Percentiles rank a stretch among this genome's conserved stretches.
Conservation (phyloP, 148 eudicot genomes). For the Cornus kousa region DNA sequence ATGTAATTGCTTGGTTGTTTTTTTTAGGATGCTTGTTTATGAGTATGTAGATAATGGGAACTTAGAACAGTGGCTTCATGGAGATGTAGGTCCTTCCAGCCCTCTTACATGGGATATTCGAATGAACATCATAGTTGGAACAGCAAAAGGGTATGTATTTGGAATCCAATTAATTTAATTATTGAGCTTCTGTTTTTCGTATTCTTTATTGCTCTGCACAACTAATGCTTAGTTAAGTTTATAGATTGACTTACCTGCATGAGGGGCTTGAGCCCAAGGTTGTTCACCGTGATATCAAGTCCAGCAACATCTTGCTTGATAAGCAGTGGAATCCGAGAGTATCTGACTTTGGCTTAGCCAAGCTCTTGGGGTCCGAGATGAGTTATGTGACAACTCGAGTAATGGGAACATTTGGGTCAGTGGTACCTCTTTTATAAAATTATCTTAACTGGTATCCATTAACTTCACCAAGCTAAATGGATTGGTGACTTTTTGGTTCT, state of each 20-base stretch:
- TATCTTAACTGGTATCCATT: neutral
- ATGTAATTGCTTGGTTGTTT: slow-evolving; percentile 10
- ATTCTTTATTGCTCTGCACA: neutral
- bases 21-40: slow-evolving; percentile 80
- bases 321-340: slow-evolving; percentile 78
- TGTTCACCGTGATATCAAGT: slow-evolving; percentile 87
- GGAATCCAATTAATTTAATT: slow-evolving; percentile 1
- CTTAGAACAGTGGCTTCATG: slow-evolving; percentile 93
- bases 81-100: slow-evolving; percentile 78
- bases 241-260: slow-evolving; percentile 80
- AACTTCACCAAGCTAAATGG: slow-evolving; percentile 4
- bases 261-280: slow-evolving; percentile 97
- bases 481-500: neutral
- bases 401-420: slow-evolving; percentile 95
- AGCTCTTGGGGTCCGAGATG: slow-evolving; percentile 73
- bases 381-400: slow-evolving; percentile 84
- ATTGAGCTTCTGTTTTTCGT: neutral
- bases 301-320: slow-evolving; percentile 89
- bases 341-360: slow-evolving; percentile 88
- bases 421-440: neutral
- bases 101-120: slow-evolving; percentile 88
- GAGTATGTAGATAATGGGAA: slow-evolving; percentile 90
- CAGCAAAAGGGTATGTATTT: slow-evolving; percentile 75
- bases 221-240: slow-evolving; percentile 9
- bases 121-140: slow-evolving; percentile 69